phyloP scores from a whole-genome alignment of 352 stramenopile species.

The Globisporangium acanthophoron region DNA sequence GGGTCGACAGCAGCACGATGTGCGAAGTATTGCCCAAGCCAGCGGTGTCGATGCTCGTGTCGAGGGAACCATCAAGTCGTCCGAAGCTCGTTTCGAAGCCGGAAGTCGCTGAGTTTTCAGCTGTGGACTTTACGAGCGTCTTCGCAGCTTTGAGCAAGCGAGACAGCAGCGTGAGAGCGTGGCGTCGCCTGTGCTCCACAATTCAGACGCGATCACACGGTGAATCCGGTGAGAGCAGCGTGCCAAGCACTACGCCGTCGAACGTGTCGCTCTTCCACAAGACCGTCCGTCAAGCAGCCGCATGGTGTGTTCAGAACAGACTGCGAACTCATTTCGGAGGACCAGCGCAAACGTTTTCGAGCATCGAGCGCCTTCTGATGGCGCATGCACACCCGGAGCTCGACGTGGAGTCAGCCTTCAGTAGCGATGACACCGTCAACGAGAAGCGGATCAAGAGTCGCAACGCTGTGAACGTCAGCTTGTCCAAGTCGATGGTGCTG shows the following conservation, averaged over 20 bases:
- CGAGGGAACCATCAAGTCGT: slow-evolving; percentile 2
- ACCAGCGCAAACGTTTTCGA: slow-evolving; percentile 68
- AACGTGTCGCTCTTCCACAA: slow-evolving; percentile 22
- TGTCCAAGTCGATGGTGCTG: slow-evolving; percentile 37
- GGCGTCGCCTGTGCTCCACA: slow-evolving; percentile 23
- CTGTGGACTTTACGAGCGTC: slow-evolving; percentile 42
- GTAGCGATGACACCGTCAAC: not conserved
- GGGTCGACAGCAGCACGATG: not conserved
- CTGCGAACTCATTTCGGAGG: slow-evolving; percentile 74
- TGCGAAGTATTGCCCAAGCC: slow-evolving; percentile 4
- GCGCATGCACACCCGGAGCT: slow-evolving; percentile 16
- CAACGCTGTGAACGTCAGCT: not conserved
- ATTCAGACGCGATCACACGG: slow-evolving; percentile 8
- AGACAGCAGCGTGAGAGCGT: slow-evolving; percentile 25
- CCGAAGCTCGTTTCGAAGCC: slow-evolving; percentile 3
- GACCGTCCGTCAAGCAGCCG: slow-evolving; percentile 44
- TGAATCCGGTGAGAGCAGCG: not conserved
- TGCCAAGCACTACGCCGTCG: not conserved
- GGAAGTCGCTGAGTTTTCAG: slow-evolving; percentile 17
- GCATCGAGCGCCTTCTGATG: slow-evolving; percentile 63
- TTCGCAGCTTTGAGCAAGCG: slow-evolving; percentile 24
- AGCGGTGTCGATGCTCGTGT: slow-evolving; percentile 6
- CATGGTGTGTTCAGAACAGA: slow-evolving; percentile 67
- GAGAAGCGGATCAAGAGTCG: slow-evolving; percentile 1
- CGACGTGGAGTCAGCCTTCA: not conserved